Conservation (phyloP, 306 rosid genomes). For the Clitoria ternatea region DNA sequence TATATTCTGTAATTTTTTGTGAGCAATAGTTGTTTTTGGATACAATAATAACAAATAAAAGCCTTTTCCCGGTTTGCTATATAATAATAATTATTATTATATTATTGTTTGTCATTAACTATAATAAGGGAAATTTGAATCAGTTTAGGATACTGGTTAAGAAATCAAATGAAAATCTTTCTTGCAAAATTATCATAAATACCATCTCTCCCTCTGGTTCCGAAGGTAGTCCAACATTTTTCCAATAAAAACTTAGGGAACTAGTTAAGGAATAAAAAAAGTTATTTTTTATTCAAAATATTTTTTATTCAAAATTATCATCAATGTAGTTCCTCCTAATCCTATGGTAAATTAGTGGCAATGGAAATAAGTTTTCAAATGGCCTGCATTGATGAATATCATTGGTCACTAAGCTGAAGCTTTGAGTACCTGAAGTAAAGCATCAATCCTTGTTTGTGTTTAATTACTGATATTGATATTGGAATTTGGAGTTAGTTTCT, state of each 20-base stretch:
- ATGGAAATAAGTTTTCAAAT: background rate
- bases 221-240: no score
- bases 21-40: background rate
- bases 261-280: no score
- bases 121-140: no score
- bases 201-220: no score
- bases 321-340: slow-evolving; percentile 17
- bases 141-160: no score
- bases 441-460: background rate
- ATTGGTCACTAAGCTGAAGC: slow-evolving; percentile 51
- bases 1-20: background rate
- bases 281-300: no score
- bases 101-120: background rate
- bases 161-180: no score
- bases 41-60: background rate
- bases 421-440: slow-evolving; percentile 48
- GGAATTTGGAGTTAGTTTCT: background rate
- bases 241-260: no score
- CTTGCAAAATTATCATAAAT: no score
- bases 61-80: background rate
- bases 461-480: no score
- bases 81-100: background rate
- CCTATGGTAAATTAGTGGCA: background rate
- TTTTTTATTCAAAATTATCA: no score
- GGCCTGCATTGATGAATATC: slow-evolving; percentile 51